These are phyloP conservation scores for Polytrichum commune DNA, from an alignment of 225 moss, liverwort and hornwort species.

Conservation along the genomic window DNA sequence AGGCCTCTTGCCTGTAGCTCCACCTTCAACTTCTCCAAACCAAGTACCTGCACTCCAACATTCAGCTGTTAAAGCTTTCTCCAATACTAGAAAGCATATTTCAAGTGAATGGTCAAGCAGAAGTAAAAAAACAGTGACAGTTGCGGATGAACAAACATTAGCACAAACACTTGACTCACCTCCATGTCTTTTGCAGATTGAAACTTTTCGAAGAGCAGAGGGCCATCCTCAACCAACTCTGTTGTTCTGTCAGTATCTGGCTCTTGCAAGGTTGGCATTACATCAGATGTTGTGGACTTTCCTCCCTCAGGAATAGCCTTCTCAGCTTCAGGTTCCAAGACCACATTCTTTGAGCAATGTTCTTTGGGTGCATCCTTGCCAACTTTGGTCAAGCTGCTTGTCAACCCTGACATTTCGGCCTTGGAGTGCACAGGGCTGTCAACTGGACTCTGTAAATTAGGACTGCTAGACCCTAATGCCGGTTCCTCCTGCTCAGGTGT, in stretches of 20 bases:
- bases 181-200: slow-evolving; percentile 46
- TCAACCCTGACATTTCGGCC: slow-evolving; percentile 5
- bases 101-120: no score
- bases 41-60: slow-evolving; percentile 39
- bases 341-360: slow-evolving; percentile 20
- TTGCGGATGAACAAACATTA: no score
- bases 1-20: slow-evolving; percentile 60
- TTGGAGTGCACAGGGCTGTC: slow-evolving; percentile 20
- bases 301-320: no score
- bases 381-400: background rate
- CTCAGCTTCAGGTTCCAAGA: slow-evolving; percentile 8
- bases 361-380: background rate
- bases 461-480: slow-evolving; percentile 30
- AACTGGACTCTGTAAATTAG: slow-evolving; percentile 17
- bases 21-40: slow-evolving; percentile 67
- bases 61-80: no score
- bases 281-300: background rate
- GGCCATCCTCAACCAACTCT: slow-evolving; percentile 14
- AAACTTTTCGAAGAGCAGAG: slow-evolving; percentile 42
- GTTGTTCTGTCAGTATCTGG: slow-evolving; percentile 3
- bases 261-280: slow-evolving; percentile 1
- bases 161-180: slow-evolving; percentile 17
- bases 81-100: no score
- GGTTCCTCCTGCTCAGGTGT: slow-evolving; percentile 47
- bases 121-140: no score